Evolutionary conservation across 306 rosid genomes (phyloP), one percentile per base, ranked within the genome.

Genomic region (Castanea crenata): DNA sequence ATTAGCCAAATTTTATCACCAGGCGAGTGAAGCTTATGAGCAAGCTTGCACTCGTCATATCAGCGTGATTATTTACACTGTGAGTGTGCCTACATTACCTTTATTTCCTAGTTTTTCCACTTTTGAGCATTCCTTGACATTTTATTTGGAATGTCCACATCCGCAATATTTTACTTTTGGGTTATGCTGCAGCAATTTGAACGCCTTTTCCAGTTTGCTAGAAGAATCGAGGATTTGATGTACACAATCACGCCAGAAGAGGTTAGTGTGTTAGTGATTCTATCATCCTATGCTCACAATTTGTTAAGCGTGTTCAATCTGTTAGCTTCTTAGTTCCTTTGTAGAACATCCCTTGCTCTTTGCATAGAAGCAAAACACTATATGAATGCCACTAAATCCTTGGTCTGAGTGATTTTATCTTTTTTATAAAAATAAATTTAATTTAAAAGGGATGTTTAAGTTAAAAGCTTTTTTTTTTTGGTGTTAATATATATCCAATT

Each of bases 1-100:
- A 62, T 84, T 95, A 78, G 98, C 99, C 68, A 95, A 95, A 84
- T 95, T 95, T 79, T 95, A 95, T 88, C 99, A 95, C 85, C 98
- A 95, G 80, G 99, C 99, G 64, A 95, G 99, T 85, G 99, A 95
- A 88, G 89, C 90, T 78, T 95, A 95, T 79, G 99, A 95, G 83
- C 97, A 91, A 85, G 92, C 99, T 76, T 95, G 99, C 87, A 85
- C 97, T 12, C 96, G 97, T 77, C 97, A 95, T 80, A 91, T 93
- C 76, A 93, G 94, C 81, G 78, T 89, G 90, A 91, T 93, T 83
- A 93, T 95, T 76, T 95, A 91, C 86, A 80, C 82, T 70, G 99
- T 95, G 82, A 92, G 96, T 88, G 61, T 71, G 74, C 55, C 49
- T 49, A 49, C 54, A 3, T 49, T 49, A 3, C 65, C 52, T 68